Percentiles rank a stretch among this genome's conserved stretches.
Evolutionary conservation across 768 basidiomycete species (phyloP).

Genomic region (Gloeostereum incarnatum): DNA sequence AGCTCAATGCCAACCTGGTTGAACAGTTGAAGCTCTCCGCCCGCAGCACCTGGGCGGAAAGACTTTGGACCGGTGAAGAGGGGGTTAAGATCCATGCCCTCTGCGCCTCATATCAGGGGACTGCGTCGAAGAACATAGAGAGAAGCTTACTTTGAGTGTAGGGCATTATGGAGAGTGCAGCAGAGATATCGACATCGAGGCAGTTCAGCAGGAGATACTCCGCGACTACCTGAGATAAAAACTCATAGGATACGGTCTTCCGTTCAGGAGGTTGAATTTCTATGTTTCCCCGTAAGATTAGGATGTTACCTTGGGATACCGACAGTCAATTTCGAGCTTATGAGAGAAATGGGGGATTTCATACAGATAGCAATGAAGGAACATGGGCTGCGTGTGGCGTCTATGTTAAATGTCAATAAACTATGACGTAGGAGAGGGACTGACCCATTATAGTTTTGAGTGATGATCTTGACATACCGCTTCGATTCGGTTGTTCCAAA

Average conservation of each 20-base stretch:
- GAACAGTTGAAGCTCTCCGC: constrained; percentile 81
- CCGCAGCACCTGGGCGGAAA: constrained; percentile 56
- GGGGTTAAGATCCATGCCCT: constrained; percentile 88
- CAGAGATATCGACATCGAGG: constrained; percentile 54
- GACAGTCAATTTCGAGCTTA: constrained; percentile 5
- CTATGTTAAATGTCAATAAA: background rate
- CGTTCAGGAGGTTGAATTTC: constrained; percentile 59
- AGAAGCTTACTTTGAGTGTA: constrained; percentile 70
- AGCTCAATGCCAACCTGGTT: constrained; percentile 72
- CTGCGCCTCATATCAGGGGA: too few relatives aligned
- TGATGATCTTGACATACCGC: constrained; percentile 52
- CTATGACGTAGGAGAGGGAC: constrained; percentile 13
- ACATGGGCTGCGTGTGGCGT: constrained; percentile 51
- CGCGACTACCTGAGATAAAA: constrained; percentile 74
- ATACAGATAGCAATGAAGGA: constrained; percentile 86
- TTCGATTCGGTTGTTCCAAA: constrained; percentile 29
- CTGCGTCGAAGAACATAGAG: constrained; percentile 7
- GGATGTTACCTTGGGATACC: constrained; percentile 60
- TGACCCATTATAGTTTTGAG: constrained; percentile 80
- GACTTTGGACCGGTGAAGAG: constrained; percentile 61
- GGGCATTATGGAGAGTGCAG: constrained; percentile 71
- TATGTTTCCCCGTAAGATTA: constrained; percentile 80
- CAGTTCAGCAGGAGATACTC: constrained; percentile 65
- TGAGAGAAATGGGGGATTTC: constrained; percentile 11
- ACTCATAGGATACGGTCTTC: constrained; percentile 71